Conservation (phyloP, 192 early-diverging fungal species). For the Rhizoclosmatium sp. region DNA sequence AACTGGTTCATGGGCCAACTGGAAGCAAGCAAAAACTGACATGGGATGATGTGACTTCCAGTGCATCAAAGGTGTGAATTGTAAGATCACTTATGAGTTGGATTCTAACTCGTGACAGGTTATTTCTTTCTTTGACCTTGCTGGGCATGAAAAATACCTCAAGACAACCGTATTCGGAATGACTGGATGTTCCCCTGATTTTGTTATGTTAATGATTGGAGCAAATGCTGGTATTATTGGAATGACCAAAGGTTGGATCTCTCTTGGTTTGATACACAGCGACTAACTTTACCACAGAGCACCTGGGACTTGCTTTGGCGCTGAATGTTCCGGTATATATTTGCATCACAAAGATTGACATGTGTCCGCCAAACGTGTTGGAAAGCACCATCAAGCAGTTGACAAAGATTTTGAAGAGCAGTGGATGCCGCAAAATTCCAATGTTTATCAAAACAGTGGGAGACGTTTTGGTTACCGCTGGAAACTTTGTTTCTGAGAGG, state of each 20-base stretch:
- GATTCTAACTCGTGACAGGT: constrained; percentile 49
- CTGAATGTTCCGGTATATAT: constrained; percentile 85
- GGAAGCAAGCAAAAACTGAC: constrained; percentile 64
- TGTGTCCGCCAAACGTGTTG: constrained; percentile 86
- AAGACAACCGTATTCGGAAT: constrained; percentile 92
- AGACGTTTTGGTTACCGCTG: constrained; percentile 81
- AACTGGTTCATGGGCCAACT: constrained; percentile 38
- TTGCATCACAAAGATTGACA: constrained; percentile 90
- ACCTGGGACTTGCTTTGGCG: constrained; percentile 80
- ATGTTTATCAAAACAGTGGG: constrained; percentile 78
- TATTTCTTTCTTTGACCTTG: constrained; percentile 87
- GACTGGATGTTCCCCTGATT: constrained; percentile 86
- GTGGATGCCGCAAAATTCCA: constrained; percentile 91
- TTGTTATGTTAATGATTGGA: constrained; percentile 80
- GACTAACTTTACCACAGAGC: constrained; percentile 57
- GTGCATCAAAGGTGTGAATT: constrained; percentile 68
- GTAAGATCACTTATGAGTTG: not conserved
- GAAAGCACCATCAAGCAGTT: constrained; percentile 85
- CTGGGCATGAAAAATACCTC: constrained; percentile 87
- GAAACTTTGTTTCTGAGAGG: constrained; percentile 83
- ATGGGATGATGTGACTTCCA: constrained; percentile 84
- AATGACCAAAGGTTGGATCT: constrained; percentile 74
- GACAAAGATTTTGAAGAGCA: constrained; percentile 82
- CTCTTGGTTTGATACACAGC: constrained; percentile 20
- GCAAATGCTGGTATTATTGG: constrained; percentile 82